Evolutionary conservation across 805 yeast genomes (phyloP).

Genomic region (Wickerhamiella australiensis): DNA sequence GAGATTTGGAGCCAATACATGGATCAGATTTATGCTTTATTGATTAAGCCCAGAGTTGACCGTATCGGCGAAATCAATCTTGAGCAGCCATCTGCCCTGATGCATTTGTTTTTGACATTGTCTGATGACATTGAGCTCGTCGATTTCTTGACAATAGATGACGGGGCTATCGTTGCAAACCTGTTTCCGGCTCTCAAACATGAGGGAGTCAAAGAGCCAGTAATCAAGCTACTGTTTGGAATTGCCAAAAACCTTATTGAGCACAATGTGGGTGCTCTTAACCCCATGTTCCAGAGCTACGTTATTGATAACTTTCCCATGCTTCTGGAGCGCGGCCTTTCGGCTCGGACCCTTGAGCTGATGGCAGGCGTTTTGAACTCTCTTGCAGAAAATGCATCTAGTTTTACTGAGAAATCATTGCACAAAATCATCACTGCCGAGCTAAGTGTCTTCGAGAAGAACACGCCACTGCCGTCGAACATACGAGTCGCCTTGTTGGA

Average conservation of each 20-base stretch:
- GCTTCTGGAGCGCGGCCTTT: conserved; percentile 15
- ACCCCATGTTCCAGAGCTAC: background rate
- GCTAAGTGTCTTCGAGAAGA: conserved; percentile 46
- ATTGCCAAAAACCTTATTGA: conserved; percentile 21
- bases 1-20: conserved; percentile 44
- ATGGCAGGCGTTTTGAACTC: conserved; percentile 20
- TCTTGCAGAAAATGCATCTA: conserved; percentile 30
- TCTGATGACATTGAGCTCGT: conserved; percentile 36
- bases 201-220: conserved; percentile 53
- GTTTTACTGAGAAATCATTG: conserved; percentile 44
- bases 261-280: background rate
- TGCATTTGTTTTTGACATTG: conserved; percentile 55
- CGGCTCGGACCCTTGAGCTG: conserved; percentile 13
- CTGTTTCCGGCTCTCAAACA: conserved; percentile 44
- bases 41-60: conserved; percentile 53
- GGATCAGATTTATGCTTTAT: conserved; percentile 39
- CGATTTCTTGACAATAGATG: conserved; percentile 44
- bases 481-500: conserved; percentile 47
- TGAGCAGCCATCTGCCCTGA: conserved; percentile 69
- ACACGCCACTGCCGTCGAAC: conserved; percentile 37
- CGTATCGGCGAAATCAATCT: conserved; percentile 65
- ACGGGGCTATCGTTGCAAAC: conserved; percentile 42
- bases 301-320: background rate
- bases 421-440: conserved; percentile 44
- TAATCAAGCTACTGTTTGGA: conserved; percentile 50